A percentile compares a stretch with the other conserved stretches of the same genome.
phyloP scores from a whole-genome alignment of 1,284 basidiomycete genomes.

The Cutaneotrichosporon arboriforme region DNA sequence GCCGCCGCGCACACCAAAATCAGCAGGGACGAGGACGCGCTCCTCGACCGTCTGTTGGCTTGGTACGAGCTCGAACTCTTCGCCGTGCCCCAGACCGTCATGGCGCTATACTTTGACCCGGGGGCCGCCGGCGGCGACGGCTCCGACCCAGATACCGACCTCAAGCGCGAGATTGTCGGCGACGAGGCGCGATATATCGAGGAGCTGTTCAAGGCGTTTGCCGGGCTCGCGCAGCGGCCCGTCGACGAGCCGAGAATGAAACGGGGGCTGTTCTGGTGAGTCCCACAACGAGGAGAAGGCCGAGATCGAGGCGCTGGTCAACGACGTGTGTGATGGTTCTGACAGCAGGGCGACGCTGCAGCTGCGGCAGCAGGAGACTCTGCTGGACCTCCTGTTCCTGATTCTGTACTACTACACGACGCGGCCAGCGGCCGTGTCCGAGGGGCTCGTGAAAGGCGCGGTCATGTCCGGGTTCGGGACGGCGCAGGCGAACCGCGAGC shows the following conservation, averaged over 20 bases:
- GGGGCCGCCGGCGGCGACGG: slow-evolving; percentile 1
- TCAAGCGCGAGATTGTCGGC: slow-evolving; percentile 23
- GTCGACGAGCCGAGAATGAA: slow-evolving; percentile 18
- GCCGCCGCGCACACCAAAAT: neutral
- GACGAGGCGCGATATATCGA: slow-evolving; percentile 36
- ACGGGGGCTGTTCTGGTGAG: slow-evolving; percentile 34
- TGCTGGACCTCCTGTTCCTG: slow-evolving; percentile 39
- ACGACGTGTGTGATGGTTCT: too few species aligned
- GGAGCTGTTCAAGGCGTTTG: slow-evolving; percentile 34
- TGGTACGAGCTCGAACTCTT: slow-evolving; percentile 37
- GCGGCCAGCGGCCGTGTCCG: slow-evolving; percentile 31
- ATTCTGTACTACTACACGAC: slow-evolving; percentile 32
- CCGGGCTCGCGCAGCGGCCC: slow-evolving; percentile 28
- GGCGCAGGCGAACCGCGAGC: slow-evolving; percentile 34
- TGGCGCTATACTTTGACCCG: slow-evolving; percentile 16
- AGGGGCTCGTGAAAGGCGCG: slow-evolving; percentile 34
- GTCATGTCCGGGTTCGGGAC: slow-evolving; percentile 39
- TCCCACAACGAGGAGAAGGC: too few species aligned
- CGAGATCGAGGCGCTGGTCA: too few species aligned
- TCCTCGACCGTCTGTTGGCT: slow-evolving; percentile 25
- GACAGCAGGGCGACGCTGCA: slow-evolving; percentile 36
- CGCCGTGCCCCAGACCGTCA: slow-evolving; percentile 32
- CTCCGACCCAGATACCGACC: slow-evolving; percentile 23
- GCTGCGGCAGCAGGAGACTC: slow-evolving; percentile 32
- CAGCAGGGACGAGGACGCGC: slow-evolving; percentile 21